Evolutionary conservation across 345 rosid genomes (phyloP).

Genomic region (Euphorbia peplus): DNA sequence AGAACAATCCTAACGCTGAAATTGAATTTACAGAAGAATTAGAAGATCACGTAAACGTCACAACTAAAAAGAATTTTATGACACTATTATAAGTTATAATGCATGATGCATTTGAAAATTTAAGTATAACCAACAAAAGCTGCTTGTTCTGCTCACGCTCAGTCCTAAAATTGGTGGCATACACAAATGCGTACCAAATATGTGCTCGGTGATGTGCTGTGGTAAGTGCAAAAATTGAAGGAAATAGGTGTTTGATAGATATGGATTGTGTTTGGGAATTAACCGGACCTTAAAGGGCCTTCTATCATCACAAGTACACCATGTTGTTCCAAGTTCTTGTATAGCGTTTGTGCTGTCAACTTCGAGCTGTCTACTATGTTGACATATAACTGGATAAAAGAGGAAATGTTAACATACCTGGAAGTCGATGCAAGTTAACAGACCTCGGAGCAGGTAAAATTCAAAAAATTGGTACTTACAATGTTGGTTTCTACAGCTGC

Average conservation of each 20-base stretch:
- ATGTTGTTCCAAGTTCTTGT: slow-evolving; percentile 63
- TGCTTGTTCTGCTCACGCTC: background rate
- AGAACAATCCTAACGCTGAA: slow-evolving; percentile 75
- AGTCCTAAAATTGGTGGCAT: background rate
- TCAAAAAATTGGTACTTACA: slow-evolving; percentile 42
- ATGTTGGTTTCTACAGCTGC: slow-evolving; percentile 84
- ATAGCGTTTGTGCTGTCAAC: slow-evolving; percentile 45
- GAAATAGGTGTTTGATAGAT: background rate
- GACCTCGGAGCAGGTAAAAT: background rate
- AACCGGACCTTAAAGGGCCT: slow-evolving; percentile 49
- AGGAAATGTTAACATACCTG: background rate
- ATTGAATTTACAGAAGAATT: background rate
- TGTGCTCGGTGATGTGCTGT: no score
- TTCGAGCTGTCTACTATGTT: slow-evolving; percentile 50
- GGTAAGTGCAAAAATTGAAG: background rate
- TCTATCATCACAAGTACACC: slow-evolving; percentile 63
- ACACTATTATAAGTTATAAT: no score
- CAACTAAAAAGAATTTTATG: no score
- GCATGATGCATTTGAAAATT: background rate
- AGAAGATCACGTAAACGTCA: background rate
- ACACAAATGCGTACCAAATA: background rate
- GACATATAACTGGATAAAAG: slow-evolving; percentile 49
- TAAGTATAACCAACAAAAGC: background rate
- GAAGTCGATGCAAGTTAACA: background rate
- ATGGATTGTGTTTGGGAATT: slow-evolving; percentile 7